Evolutionary conservation across 2,329 filamentous ascomycete genomes (phyloP).

Genomic region (Apiospora phragmitis): DNA sequence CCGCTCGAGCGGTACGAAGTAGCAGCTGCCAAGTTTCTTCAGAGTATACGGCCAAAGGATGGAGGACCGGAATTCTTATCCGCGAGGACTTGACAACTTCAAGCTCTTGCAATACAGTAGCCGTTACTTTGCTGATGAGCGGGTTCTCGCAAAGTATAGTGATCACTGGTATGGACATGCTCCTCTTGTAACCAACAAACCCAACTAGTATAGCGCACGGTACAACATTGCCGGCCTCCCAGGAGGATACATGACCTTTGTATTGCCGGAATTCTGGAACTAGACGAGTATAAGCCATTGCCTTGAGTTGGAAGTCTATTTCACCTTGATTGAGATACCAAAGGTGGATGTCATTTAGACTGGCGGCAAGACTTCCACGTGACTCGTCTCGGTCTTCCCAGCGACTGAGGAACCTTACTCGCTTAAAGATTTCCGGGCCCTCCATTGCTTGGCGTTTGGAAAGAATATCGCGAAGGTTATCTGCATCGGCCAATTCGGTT

Average conservation of each 20-base stretch:
- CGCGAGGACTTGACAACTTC: not conserved
- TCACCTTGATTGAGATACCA: not conserved
- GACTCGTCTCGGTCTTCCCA: not conserved
- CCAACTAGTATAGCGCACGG: accelerated
- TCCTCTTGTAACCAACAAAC: not conserved
- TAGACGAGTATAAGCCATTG: not conserved
- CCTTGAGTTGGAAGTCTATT: not conserved
- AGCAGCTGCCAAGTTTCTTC: not conserved
- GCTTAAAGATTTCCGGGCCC: not conserved
- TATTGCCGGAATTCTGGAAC: not conserved
- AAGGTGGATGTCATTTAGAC: not conserved
- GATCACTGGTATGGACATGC: not conserved
- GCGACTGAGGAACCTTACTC: not conserved
- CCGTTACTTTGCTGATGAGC: accelerated
- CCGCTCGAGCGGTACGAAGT: too few species aligned
- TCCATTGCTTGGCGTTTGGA: not conserved
- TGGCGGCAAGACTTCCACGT: accelerated
- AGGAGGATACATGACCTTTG: not conserved
- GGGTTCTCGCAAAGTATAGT: not conserved
- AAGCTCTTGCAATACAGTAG: not conserved
- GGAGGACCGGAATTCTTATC: not conserved
- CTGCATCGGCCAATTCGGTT: not conserved
- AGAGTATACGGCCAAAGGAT: not conserved
- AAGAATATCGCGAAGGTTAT: not conserved
- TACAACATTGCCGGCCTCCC: too few species aligned